Base-by-base conservation (phyloP, 1,284 basidiomycete species). In the Ceratobasidium sp. region DNA sequence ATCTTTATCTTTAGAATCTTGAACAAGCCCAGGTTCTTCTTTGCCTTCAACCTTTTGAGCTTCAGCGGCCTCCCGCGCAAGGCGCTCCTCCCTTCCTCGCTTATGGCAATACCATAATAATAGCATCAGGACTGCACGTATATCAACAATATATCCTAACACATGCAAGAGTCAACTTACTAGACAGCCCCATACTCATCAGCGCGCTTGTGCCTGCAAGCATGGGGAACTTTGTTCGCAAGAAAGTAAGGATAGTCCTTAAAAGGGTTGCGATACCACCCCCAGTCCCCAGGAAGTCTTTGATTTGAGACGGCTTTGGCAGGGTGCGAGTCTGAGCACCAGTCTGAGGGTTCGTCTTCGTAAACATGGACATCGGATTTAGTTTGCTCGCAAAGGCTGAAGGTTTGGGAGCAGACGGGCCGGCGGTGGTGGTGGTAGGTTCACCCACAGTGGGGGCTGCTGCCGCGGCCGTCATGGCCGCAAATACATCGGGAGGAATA, bases 51-150 rank as follows among this genome's bases (percentile, higher is more conserved):
- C 45, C 16, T 60, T 71, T 3, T 55, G 45, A 48, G 46, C 60
- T 26, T 72, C 65, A 5, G 32, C 59, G 14, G 71, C 59, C 53
- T 72, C 71, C 16, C 43, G 39, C n/a, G 41, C 57, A 21, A 72
- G 71, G 14, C 71, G 71, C 4, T 62, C 59, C 36, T 72, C 71
- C 5, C 45, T 43, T 5, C 71, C 71, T 9, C 71, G 71, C 53
- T 72, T 72, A 21, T 72, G 59, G 26, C 71, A 72, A 26, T 72
- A 72, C 71, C 71, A 72, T n/a, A 72, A 28, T 21, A 72, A 45
- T 8, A 72, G 43, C 59, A 72, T 61, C 41, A 72, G 39, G 26
- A 72, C 71, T 72, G 53, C 18, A 55, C 1, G 30, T 5, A 12
- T 23, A 21, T 72, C 18, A 72, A 48, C 16, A 8, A 18, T 32